phyloP scores from a whole-genome alignment of 257 asterid species.

The Nicotiana attenuata region DNA sequence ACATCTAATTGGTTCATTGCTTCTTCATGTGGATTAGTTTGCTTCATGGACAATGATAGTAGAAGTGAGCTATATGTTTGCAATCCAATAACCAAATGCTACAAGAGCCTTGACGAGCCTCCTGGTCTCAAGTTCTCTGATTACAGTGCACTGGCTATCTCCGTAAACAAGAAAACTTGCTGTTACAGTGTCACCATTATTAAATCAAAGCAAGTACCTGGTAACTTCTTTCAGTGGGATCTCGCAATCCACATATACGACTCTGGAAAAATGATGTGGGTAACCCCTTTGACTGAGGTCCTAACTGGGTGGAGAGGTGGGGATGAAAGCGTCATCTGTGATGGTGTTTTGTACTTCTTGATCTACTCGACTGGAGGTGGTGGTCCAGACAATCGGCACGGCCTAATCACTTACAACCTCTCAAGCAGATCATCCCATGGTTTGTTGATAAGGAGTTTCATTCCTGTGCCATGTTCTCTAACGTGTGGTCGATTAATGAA shows the following conservation, averaged over 20 bases:
- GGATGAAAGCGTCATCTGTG: conserved; percentile 84
- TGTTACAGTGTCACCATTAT: conserved; percentile 50
- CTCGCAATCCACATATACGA: conserved; percentile 68
- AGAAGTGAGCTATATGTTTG: conserved; percentile 64
- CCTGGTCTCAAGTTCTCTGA: conserved; percentile 64
- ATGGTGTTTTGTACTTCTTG: conserved; percentile 66
- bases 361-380: conserved; percentile 67
- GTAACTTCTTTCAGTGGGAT: conserved; percentile 76
- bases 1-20: conserved; percentile 73
- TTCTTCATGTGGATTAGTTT: conserved; percentile 74
- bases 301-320: conserved; percentile 90
- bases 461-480: conserved; percentile 75
- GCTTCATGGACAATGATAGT: conserved; percentile 85
- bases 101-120: conserved; percentile 50
- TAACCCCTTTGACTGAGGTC: conserved; percentile 46
- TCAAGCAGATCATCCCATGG: conserved; percentile 32
- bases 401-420: conserved; percentile 57
- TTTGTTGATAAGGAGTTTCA: conserved; percentile 52
- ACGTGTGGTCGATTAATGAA: conserved; percentile 93
- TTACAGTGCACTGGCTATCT: conserved; percentile 72
- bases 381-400: conserved; percentile 59
- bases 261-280: conserved; percentile 58
- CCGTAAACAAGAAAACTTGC: conserved; percentile 35
- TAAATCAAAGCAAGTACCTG: conserved; percentile 83
- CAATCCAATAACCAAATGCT: conserved; percentile 63